Conservation (phyloP, 441 rosid genomes). For the Iberis amara region DNA sequence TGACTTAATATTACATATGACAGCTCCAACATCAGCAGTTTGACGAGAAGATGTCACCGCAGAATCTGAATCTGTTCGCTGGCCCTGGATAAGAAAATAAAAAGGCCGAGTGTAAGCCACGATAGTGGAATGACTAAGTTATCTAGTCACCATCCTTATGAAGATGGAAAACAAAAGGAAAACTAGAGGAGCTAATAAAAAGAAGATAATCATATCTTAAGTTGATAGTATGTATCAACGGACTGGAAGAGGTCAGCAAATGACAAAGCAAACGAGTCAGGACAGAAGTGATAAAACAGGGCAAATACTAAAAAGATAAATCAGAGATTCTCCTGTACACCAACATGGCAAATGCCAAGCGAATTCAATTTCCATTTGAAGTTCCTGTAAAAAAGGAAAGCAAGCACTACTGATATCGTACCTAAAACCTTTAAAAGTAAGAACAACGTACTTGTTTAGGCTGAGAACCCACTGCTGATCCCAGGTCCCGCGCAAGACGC, state of each 20-base stretch:
- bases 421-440: slow-evolving; percentile 20
- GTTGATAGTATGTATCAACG: slow-evolving; percentile 1
- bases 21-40: slow-evolving; percentile 81
- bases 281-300: slow-evolving; percentile 15
- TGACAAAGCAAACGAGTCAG: slow-evolving; percentile 14
- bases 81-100: slow-evolving; percentile 49
- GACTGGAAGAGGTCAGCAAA: slow-evolving; percentile 1
- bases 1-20: slow-evolving; percentile 73
- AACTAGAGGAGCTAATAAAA: slow-evolving; percentile 8
- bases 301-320: slow-evolving; percentile 11
- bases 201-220: slow-evolving; percentile 3
- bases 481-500: slow-evolving; percentile 91
- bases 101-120: slow-evolving; percentile 24
- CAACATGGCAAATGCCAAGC: slow-evolving; percentile 14
- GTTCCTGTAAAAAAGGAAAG: slow-evolving; percentile 10
- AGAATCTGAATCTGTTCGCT: slow-evolving; percentile 81
- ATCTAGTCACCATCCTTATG: slow-evolving; percentile 9
- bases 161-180: slow-evolving; percentile 7
- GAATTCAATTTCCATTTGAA: slow-evolving; percentile 3
- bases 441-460: slow-evolving; percentile 69
- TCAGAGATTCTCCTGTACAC: slow-evolving; percentile 9
- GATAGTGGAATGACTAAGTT: slow-evolving; percentile 13
- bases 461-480: slow-evolving; percentile 78
- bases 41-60: slow-evolving; percentile 88
- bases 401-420: slow-evolving; percentile 4